Evolutionary conservation across 108 stramenopile species (phyloP).

Genomic region (Poteriospumella lacustris): DNA sequence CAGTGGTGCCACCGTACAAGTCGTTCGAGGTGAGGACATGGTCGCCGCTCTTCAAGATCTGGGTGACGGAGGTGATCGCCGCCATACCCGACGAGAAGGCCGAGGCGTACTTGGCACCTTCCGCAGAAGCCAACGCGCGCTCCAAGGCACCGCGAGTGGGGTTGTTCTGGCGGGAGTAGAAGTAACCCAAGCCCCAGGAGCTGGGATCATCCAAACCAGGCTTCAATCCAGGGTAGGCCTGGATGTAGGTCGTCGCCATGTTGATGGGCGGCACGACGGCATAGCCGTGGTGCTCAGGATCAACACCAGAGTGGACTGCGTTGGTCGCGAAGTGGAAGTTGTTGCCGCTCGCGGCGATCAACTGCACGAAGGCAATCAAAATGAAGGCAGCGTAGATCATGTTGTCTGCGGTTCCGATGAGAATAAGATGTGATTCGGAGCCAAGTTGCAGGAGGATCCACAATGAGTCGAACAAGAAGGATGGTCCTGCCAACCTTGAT

Average conservation of each 20-base stretch:
- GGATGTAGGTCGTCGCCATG: not conserved
- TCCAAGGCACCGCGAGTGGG: constrained; percentile 76
- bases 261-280: not conserved
- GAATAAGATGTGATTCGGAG: too few relatives aligned
- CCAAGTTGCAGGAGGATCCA: too few relatives aligned
- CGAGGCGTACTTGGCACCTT: constrained; percentile 66
- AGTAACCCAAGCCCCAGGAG: constrained; percentile 73
- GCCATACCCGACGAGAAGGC: constrained; percentile 79
- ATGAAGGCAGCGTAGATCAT: too few relatives aligned
- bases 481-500: too few relatives aligned
- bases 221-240: not conserved
- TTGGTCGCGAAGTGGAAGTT: not conserved
- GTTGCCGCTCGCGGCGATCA: too few relatives aligned
- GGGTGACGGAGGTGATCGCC: constrained; percentile 72
- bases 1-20: constrained; percentile 80
- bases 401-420: too few relatives aligned
- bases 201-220: constrained; percentile 60
- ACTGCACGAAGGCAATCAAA: too few relatives aligned
- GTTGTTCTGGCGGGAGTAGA: constrained; percentile 68
- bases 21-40: constrained; percentile 74
- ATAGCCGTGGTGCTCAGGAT: not conserved
- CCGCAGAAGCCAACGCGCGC: constrained; percentile 67
- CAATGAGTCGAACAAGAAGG: too few relatives aligned
- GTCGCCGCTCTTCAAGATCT: constrained; percentile 62
- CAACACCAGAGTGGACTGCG: constrained; percentile 1